Evolutionary conservation across 2,329 filamentous ascomycete genomes (phyloP), one percentile per base, ranked within the genome.

Genomic region (Clathrospora elynae): DNA sequence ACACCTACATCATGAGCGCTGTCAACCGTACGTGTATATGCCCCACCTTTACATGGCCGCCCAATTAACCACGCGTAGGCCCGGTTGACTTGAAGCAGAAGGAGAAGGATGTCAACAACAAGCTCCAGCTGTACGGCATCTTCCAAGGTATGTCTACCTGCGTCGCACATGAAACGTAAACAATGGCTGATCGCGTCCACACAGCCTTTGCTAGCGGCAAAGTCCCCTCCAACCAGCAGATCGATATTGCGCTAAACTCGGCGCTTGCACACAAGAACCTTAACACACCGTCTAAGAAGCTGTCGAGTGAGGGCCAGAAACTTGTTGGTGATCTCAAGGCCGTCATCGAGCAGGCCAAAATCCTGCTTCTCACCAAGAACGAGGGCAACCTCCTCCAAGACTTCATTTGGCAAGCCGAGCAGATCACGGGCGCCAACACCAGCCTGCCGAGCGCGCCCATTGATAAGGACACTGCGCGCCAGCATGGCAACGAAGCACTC

Each of bases 101-200:
- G 80, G 89, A 95, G 76, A 81, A 75, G 66, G 82, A 96, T 70
- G 86, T 97, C 34, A 93, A 93, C 73, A 83, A 85, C 69, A 99
- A 99, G 78, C 84, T 99, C 36, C 91, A 96, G 73, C 74, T 97
- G 24, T 99, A 95, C 65, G 93, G 92, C 64, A 96, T 97, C 71
- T 82, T 85, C 73, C 76, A 79, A 57, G 81, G 81, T 84, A 70
- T 49, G 75, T 53, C 3, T 12, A 12, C n/a, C 16, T 10, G n/a
- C 30, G 30, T 31, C 13, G 18, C 14, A 24, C 24, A 32, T 16
- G 29, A 39, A 19, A 9, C 14, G 35, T 24, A 32, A 45, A 37
- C 42, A 48, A 13, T 9, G 23, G 43, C 52, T 64, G 33, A 67
- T 39, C 19, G 14, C n/a, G 5, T n/a, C 31, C 29, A 33, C 26